Evolutionary conservation across 192 early-diverging fungal species (phyloP).

Genomic region (Backusella tarrabulga): DNA sequence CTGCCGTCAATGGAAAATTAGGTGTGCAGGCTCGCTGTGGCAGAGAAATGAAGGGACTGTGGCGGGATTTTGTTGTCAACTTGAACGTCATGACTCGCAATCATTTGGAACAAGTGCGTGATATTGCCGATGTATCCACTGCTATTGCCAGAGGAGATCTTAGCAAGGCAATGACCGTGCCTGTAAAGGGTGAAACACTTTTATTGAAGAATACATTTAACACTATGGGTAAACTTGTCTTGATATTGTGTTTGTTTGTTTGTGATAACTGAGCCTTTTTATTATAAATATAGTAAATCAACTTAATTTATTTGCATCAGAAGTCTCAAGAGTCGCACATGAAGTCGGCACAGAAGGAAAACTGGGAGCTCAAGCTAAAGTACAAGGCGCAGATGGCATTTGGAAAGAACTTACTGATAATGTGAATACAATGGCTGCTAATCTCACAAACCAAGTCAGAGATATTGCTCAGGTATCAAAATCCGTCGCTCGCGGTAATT

Average conservation of each 20-base stretch:
- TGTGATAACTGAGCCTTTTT: background rate
- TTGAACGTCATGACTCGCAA: constrained; percentile 54
- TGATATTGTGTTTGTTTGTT: background rate
- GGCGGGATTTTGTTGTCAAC: constrained; percentile 54
- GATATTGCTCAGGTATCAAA: constrained; percentile 63
- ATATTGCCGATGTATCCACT: constrained; percentile 69
- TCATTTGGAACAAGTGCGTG: constrained; percentile 58
- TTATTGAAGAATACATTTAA: constrained; percentile 75
- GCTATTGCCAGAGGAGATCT: constrained; percentile 69
- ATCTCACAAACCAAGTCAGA: constrained; percentile 62
- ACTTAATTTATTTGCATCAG: constrained; percentile 50
- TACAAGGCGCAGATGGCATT: constrained; percentile 55
- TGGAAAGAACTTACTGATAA: constrained; percentile 68
- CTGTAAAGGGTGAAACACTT: constrained; percentile 70
- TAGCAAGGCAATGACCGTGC: constrained; percentile 63
- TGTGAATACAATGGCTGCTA: constrained; percentile 64
- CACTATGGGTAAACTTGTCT: constrained; percentile 58
- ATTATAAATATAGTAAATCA: constrained; percentile 42
- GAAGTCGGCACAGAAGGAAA: constrained; percentile 67
- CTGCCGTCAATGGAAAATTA: constrained; percentile 69
- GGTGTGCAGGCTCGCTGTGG: constrained; percentile 60
- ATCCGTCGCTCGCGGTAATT: constrained; percentile 53
- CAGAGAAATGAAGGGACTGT: constrained; percentile 48
- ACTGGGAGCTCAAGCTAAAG: constrained; percentile 61
- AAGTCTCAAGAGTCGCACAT: constrained; percentile 65